Base-by-base conservation (phyloP, 1,284 basidiomycete species). In the Chalciporus piperatoides region DNA sequence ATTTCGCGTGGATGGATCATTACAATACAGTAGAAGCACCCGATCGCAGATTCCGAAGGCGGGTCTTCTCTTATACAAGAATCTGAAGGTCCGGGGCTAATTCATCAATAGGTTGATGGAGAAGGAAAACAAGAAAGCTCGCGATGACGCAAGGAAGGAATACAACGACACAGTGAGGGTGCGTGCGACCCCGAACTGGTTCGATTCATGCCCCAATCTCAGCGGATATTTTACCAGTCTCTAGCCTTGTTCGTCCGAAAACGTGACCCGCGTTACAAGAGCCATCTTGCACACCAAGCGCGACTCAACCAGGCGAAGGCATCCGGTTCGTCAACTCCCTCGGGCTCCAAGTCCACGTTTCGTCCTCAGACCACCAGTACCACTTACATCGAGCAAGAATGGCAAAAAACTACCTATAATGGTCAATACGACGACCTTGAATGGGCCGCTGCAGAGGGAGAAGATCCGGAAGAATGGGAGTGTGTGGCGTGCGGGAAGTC, bases 401-500 rank as follows among this genome's bases (percentile, higher is more conserved):
- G 91, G 92, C 90, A 96, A 66, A 82, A 81, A 60, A 65, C 82
- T 14, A 70, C 74, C 41, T 61, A 60, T 1, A 61, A 63, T 44
- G 63, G 68, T 8, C 68, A 75, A 27, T 73, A 80, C 44, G 80
- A 76, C 1, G 84, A 86, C 56, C 68, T 84, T 8, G 86, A 87
- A 55, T 88, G 83, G 80, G 80, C 81, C 5, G 73, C 79, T 9
- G 81, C 77, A 6, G 82, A 88, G 65, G 83, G 81, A 8, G 82
- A 80, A n/a, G 79, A 86, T 49, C 64, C 78, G 4, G 85, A 90
- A 60, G 85, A 86, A 63, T 95, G 91, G 81, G 94, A 97, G 66
- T 99, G 97, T 62, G 87, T 98, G n/a, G 96, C 89, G 3, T 99
- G 97, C 64, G 78, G 82, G 47, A 98, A 97, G 73, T 78, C 78